Conservation (phyloP, 306 rosid genomes). For the Prunus campanulata region DNA sequence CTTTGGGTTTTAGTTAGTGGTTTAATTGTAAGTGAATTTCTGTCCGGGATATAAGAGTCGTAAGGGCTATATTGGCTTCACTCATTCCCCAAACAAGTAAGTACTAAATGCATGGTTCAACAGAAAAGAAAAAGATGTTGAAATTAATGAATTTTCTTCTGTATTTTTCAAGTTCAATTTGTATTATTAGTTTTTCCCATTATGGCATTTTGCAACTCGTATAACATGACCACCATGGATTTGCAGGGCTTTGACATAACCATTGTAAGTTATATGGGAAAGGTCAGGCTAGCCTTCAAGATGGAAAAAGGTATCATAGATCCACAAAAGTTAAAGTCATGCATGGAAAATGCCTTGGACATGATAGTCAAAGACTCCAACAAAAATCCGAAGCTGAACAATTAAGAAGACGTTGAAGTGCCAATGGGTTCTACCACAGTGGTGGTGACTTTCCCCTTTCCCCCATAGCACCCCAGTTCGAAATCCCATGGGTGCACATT, state of each 20-base stretch:
- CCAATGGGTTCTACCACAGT: too few relatives aligned
- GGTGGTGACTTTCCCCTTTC: too few relatives aligned
- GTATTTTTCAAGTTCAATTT: neutral
- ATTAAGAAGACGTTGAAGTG: neutral
- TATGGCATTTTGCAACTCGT: neutral
- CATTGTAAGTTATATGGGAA: constrained; percentile 48
- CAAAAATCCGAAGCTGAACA: neutral
- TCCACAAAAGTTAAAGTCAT: constrained; percentile 30
- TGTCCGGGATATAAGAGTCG: too few relatives aligned
- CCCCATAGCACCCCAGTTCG: too few relatives aligned
- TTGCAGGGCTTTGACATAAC: constrained; percentile 43
- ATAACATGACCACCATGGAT: neutral
- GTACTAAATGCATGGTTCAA: too few relatives aligned
- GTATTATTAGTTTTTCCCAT: neutral
- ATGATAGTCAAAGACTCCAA: constrained; percentile 35
- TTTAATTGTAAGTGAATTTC: too few relatives aligned
- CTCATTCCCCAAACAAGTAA: too few relatives aligned
- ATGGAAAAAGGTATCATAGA: constrained; percentile 41
- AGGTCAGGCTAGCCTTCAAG: constrained; percentile 33
- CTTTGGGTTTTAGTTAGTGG: too few relatives aligned
- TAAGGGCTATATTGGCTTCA: too few relatives aligned
- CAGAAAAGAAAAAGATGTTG: too few relatives aligned
- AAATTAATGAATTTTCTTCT: neutral
- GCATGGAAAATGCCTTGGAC: constrained; percentile 49
- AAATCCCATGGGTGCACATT: too few relatives aligned